Evolutionary conservation across 2,329 filamentous ascomycete species (phyloP).

Genomic region (Aspergillus sp.): DNA sequence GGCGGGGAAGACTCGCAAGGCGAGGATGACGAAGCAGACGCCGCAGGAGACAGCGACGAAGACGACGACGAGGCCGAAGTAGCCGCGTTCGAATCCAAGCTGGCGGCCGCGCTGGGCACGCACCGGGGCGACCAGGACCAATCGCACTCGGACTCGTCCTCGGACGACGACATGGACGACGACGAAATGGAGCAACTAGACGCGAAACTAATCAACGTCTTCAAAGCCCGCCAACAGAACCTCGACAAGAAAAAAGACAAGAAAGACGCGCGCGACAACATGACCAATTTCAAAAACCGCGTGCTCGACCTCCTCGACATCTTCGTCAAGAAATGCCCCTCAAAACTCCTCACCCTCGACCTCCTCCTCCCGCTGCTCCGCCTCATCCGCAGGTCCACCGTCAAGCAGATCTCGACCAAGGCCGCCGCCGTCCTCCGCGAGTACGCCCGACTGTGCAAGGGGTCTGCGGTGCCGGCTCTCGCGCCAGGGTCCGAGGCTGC

Average conservation of each 20-base stretch:
- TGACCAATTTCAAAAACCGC: slow-evolving; percentile 90
- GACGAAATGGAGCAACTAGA: slow-evolving; percentile 91
- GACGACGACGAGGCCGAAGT: slow-evolving; percentile 43
- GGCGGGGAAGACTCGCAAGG: slow-evolving; percentile 34
- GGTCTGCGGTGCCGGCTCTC: slow-evolving; percentile 36
- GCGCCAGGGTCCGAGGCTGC: slow-evolving; percentile 20
- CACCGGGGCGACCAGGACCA: slow-evolving; percentile 49
- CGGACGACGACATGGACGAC: slow-evolving; percentile 78
- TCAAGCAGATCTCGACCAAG: slow-evolving; percentile 65
- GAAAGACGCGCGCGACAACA: slow-evolving; percentile 76
- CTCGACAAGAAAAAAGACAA: slow-evolving; percentile 70
- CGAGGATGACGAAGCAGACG: slow-evolving; percentile 36
- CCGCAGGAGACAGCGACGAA: slow-evolving; percentile 21
- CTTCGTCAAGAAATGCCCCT: slow-evolving; percentile 70
- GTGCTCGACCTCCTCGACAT: slow-evolving; percentile 80
- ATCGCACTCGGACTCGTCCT: slow-evolving; percentile 49
- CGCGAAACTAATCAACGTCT: slow-evolving; percentile 71
- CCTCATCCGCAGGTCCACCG: slow-evolving; percentile 65
- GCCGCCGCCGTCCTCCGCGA: slow-evolving; percentile 62
- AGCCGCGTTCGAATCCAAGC: slow-evolving; percentile 60
- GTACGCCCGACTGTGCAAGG: slow-evolving; percentile 57
- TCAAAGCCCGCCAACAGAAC: slow-evolving; percentile 63
- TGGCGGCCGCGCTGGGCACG: slow-evolving; percentile 69
- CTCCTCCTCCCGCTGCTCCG: slow-evolving; percentile 67
- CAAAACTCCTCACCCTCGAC: slow-evolving; percentile 56